These are phyloP conservation scores for Nakazawaea populi DNA, from an alignment of 805 yeast species.

Conservation along the genomic window DNA sequence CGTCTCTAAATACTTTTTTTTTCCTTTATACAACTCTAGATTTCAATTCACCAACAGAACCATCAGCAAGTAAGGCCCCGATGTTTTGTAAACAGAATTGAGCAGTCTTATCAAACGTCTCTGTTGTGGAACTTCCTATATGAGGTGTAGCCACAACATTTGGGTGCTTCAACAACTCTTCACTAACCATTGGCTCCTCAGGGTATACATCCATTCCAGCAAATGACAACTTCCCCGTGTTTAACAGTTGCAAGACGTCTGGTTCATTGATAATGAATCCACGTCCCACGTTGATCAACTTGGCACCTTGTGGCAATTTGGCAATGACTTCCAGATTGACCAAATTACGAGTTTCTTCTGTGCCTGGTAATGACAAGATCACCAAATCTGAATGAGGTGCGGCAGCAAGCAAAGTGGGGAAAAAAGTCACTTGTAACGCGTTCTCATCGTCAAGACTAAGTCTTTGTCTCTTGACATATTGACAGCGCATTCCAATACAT, in stretches of 20 bases:
- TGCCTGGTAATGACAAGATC: conserved; percentile 63
- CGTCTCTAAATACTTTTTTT: no score
- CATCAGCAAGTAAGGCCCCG: conserved; percentile 8
- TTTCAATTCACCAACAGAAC: conserved; percentile 15
- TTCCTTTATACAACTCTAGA: background rate
- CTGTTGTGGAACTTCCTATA: conserved; percentile 60
- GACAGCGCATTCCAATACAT: conserved; percentile 58
- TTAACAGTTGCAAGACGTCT: conserved; percentile 56
- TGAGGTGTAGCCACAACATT: conserved; percentile 71
- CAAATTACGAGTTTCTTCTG: conserved; percentile 49
- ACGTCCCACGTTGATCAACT: conserved; percentile 71
- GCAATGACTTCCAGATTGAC: conserved; percentile 43
- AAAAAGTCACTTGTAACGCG: conserved; percentile 38
- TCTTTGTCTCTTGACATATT: conserved; percentile 52
- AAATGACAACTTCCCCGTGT: conserved; percentile 52
- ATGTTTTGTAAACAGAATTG: conserved; percentile 51
- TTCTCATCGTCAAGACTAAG: conserved; percentile 18
- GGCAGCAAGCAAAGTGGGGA: conserved; percentile 36
- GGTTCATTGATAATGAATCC: conserved; percentile 64
- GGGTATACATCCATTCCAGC: conserved; percentile 74
- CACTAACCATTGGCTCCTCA: conserved; percentile 52
- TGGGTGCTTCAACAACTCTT: conserved; percentile 43
- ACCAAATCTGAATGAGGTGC: conserved; percentile 44
- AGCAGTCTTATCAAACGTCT: conserved; percentile 48
- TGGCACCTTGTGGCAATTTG: conserved; percentile 44